A percentile compares a stretch with the other conserved stretches of the same genome.
Conservation (phyloP, 768 basidiomycete species). For the Suillus subluteus region DNA sequence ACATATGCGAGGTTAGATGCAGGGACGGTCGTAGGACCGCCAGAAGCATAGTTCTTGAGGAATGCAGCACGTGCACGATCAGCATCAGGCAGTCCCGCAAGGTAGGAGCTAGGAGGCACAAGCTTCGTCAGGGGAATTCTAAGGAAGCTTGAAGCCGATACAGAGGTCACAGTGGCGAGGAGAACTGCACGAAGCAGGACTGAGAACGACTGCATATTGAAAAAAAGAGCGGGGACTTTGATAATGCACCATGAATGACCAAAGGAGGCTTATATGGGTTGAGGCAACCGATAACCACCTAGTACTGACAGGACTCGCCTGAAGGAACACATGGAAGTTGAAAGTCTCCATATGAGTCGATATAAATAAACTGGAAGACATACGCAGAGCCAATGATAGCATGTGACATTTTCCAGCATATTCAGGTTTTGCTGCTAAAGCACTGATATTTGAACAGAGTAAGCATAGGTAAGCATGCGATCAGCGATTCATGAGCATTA, state of each 20-base stretch:
- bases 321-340: neutral
- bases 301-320: neutral
- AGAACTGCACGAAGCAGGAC: slow-evolving; percentile 2
- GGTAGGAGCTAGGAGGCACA: neutral
- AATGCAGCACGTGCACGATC: slow-evolving; percentile 8
- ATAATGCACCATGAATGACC: neutral
- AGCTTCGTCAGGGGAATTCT: slow-evolving; percentile 10
- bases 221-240: neutral
- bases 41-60: slow-evolving; percentile 3
- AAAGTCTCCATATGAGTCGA: neutral
- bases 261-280: neutral
- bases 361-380: slow-evolving; percentile 1
- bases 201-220: slow-evolving; percentile 8
- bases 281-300: neutral
- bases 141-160: slow-evolving; percentile 8
- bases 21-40: slow-evolving; percentile 7
- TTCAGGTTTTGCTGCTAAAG: neutral
- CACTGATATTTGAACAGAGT: neutral
- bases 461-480: neutral
- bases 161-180: neutral
- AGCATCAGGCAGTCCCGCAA: slow-evolving; percentile 10
- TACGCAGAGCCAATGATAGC: too few species aligned
- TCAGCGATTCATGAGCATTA: neutral
- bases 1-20: slow-evolving; percentile 13
- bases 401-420: neutral